phyloP scores from a whole-genome alignment of 78 protist genomes.

The Pelomyxa schiedti region DNA sequence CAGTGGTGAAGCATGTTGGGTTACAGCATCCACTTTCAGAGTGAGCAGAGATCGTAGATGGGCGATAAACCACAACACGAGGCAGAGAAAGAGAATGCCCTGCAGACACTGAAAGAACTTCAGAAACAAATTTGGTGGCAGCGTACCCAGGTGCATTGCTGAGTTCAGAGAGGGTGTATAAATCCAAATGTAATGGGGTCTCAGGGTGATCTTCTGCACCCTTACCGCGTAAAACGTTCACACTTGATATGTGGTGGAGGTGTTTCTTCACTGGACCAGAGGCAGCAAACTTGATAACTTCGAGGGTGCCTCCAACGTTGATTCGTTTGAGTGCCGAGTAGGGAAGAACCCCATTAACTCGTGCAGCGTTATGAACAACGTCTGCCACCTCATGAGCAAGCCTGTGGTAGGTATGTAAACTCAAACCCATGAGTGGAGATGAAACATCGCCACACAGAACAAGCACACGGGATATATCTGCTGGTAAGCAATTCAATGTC shows the following conservation, averaged over 20 bases:
- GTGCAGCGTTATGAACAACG: slow-evolving; percentile 34
- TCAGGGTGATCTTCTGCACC: not conserved
- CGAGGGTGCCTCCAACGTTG: slow-evolving; percentile 47
- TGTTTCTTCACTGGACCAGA: not conserved
- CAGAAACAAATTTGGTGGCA: not conserved
- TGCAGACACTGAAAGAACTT: not conserved
- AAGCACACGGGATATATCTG: not conserved
- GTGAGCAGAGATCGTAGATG: not conserved
- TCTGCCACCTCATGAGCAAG: slow-evolving; percentile 12
- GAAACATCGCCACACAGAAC: not conserved
- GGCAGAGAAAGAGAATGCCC: too few species aligned
- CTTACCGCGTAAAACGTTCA: not conserved
- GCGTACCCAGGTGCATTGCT: not conserved
- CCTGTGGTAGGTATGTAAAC: not conserved
- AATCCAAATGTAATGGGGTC: too few species aligned
- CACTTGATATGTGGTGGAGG: not conserved
- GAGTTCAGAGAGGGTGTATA: too few species aligned
- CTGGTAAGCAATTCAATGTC: not conserved
- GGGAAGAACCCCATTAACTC: slow-evolving; percentile 40
- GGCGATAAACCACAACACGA: too few species aligned
- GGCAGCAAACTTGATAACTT: slow-evolving; percentile 16
- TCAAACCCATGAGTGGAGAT: not conserved
- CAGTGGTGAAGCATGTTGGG: too few species aligned
- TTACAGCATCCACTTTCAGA: not conserved
- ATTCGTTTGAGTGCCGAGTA: slow-evolving; percentile 25